phyloP scores from a whole-genome alignment of 306 rosid species.

The Fragaria ananassa region DNA sequence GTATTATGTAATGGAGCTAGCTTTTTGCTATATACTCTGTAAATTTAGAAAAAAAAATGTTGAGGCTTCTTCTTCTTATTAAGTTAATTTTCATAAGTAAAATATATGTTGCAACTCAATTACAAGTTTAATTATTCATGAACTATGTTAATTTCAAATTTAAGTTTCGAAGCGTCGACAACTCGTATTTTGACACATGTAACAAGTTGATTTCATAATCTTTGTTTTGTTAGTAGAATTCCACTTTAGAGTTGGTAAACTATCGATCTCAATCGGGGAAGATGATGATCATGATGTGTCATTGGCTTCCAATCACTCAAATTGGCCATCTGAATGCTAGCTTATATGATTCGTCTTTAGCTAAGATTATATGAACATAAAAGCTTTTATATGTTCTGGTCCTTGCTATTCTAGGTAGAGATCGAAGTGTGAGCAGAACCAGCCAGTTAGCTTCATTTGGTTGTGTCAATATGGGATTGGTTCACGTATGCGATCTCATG shows the following conservation, averaged over 20 bases:
- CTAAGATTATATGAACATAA: not conserved
- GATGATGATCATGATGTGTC: not conserved
- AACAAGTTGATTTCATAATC: not conserved
- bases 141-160: not conserved
- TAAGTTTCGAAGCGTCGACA: not conserved
- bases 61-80: no score
- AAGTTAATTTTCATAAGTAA: no score
- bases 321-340: slow-evolving; percentile 22
- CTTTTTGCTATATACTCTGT: no score
- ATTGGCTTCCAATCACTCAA: slow-evolving; percentile 13
- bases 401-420: not conserved
- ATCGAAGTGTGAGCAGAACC: not conserved
- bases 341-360: not conserved
- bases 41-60: no score
- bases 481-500: slow-evolving; percentile 1
- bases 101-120: no score
- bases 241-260: slow-evolving; percentile 44
- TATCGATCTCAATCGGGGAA: not conserved
- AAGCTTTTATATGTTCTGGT: not conserved
- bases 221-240: slow-evolving; percentile 11
- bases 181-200: not conserved
- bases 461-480: not conserved
- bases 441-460: not conserved
- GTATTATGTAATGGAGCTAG: slow-evolving; percentile 24
- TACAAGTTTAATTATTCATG: no score